These are phyloP conservation scores for Aureobasidium lini DNA, from an alignment of 2,329 filamentous ascomycete species.

Conservation along the genomic window DNA sequence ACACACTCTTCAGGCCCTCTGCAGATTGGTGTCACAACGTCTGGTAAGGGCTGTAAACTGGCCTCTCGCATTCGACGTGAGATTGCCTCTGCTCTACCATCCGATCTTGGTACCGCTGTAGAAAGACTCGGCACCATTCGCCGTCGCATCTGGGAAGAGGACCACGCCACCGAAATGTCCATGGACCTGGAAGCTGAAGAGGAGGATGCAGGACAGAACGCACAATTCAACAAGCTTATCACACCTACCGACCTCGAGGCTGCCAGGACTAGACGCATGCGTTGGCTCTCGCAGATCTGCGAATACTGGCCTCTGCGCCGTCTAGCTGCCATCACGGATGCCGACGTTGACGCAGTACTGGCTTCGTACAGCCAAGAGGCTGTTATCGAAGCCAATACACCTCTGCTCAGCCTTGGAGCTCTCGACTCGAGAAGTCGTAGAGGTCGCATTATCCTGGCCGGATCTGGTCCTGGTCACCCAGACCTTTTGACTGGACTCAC, in stretches of 20 bases:
- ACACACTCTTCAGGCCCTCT: slow-evolving; percentile 85
- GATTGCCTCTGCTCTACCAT: slow-evolving; percentile 71
- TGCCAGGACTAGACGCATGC: slow-evolving; percentile 71
- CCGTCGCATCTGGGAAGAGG: slow-evolving; percentile 65
- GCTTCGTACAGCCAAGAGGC: slow-evolving; percentile 50
- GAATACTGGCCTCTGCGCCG: slow-evolving; percentile 94
- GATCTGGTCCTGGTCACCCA: slow-evolving; percentile 86
- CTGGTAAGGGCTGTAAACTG: slow-evolving; percentile 88
- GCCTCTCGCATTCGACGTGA: slow-evolving; percentile 83
- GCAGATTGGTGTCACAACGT: slow-evolving; percentile 92
- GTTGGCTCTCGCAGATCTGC: slow-evolving; percentile 93
- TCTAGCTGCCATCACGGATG: slow-evolving; percentile 70
- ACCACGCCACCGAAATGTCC: slow-evolving; percentile 48
- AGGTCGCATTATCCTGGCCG: slow-evolving; percentile 79
- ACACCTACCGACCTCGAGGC: slow-evolving; percentile 65
- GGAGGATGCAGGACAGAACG: slow-evolving; percentile 63
- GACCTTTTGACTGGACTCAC: slow-evolving; percentile 82
- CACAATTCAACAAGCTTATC: slow-evolving; percentile 78
- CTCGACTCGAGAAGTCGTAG: slow-evolving; percentile 27
- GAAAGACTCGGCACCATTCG: slow-evolving; percentile 67
- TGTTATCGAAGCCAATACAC: slow-evolving; percentile 24
- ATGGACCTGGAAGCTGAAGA: slow-evolving; percentile 36
- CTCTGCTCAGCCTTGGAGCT: slow-evolving; percentile 22
- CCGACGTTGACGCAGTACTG: slow-evolving; percentile 71
- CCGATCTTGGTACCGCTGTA: slow-evolving; percentile 68